Conservation (phyloP, 768 basidiomycete species). For the Suillus cothurnatus region DNA sequence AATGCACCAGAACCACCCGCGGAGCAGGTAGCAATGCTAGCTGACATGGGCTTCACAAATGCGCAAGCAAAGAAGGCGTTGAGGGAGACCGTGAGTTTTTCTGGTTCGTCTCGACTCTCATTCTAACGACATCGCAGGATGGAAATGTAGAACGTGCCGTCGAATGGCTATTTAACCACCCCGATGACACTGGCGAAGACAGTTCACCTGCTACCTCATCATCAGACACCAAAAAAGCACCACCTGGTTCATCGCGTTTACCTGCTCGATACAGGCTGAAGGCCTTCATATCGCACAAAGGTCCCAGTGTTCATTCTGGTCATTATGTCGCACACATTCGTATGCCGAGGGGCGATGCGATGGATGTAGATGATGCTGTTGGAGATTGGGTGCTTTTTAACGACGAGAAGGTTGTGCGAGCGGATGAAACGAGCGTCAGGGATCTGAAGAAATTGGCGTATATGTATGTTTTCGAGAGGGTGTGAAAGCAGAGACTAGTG, state of each 20-base stretch:
- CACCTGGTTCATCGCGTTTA: constrained; percentile 56
- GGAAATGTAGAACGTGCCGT: constrained; percentile 84
- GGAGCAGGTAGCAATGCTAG: constrained; percentile 73
- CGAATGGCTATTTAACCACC: constrained; percentile 96
- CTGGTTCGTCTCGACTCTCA: background rate
- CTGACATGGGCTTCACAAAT: constrained; percentile 90
- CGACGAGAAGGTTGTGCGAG: constrained; percentile 94
- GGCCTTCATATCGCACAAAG: constrained; percentile 97
- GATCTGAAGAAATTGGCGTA: constrained; percentile 86
- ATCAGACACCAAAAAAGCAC: constrained; percentile 24
- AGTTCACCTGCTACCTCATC: constrained; percentile 27
- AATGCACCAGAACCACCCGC: constrained; percentile 56
- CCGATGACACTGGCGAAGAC: constrained; percentile 80
- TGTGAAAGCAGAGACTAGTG: constrained; percentile 5
- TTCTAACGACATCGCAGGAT: constrained; percentile 41
- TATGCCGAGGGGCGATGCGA: constrained; percentile 21
- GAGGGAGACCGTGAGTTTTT: constrained; percentile 70
- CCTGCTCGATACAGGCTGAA: constrained; percentile 83
- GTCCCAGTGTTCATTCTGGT: constrained; percentile 91
- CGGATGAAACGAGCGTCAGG: constrained; percentile 80
- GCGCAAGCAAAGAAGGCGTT: constrained; percentile 88
- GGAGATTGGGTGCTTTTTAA: constrained; percentile 88
- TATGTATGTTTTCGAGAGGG: constrained; percentile 86
- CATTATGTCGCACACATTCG: constrained; percentile 89
- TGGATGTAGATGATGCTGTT: constrained; percentile 38